Base-by-base conservation (phyloP, 2,329 filamentous ascomycete genomes). In the Aspergillus brunneoviolaceus region DNA sequence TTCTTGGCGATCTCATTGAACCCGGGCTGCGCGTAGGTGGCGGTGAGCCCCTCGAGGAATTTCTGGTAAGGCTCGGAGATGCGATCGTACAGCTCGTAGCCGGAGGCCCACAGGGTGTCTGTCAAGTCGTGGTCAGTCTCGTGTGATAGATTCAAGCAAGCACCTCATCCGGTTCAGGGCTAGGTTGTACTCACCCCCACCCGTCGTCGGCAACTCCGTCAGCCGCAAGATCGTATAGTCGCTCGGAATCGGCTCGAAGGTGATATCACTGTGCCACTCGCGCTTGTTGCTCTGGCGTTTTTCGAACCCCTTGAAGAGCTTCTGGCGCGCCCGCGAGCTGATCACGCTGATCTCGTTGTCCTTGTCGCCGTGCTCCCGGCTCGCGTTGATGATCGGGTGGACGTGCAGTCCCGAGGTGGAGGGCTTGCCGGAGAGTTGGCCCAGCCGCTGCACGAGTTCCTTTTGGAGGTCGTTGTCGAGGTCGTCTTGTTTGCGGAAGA, bases 41-140 rank as follows among this genome's bases (percentile, higher is more conserved):
- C 86, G 0, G 84, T 87, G 7, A 89, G 72, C 0, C 73, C 72
- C 57, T 89, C 85, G 29, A 88, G 78, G 70, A 88, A 88, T 25
- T 75, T 75, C 60, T 84, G 84, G 56, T 84, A 83, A 0, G 83
- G 76, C 2, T 77, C 75, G 4, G 83, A 86, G 60, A 90, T 78
- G 29, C 85, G 82, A 67, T 90, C 87, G 67, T 88, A 89, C 12
- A 88, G 73, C 65, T 89, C 86, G 68, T 89, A 89, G 0, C 85
- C 86, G 1, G 85, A 87, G 0, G 87, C 87, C 86, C 87, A 89
- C 5, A 89, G 80, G 0, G 87, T 89, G 70, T 87, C 84, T 63
- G 47, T 5, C 11, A 16, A 12, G 5, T 35, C 4, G 35, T 11
- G 3, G 23, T 3, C 31, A 39, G 6, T 11, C 12, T 10, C 49